phyloP scores from a whole-genome alignment of 306 rosid species.

The Vachellia pachyceras region DNA sequence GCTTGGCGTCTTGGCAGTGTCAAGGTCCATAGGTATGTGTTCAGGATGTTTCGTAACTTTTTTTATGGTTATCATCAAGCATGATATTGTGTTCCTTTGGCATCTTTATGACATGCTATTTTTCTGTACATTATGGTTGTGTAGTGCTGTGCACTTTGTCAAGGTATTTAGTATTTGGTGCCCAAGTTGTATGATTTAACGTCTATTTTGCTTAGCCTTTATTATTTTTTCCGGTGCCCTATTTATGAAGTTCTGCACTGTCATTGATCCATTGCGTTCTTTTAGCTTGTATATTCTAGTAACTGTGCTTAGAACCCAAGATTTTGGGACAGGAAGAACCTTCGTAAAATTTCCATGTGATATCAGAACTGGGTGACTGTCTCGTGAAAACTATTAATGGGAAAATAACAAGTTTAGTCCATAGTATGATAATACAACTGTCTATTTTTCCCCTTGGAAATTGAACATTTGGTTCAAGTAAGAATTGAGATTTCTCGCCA shows the following conservation, averaged over 20 bases:
- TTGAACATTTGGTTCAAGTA: conserved; percentile 1
- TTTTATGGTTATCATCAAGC: background rate
- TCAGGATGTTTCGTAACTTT: conserved; percentile 67
- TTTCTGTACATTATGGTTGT: background rate
- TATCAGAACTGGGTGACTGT: background rate
- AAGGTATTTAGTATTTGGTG: background rate
- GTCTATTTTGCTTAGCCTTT: background rate
- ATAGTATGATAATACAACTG: background rate
- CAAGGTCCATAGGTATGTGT: conserved; percentile 79
- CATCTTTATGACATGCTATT: background rate
- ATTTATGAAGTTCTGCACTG: background rate
- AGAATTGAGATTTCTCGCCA: background rate
- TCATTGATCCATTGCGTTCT: background rate
- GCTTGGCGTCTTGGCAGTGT: conserved; percentile 83
- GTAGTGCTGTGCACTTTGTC: background rate
- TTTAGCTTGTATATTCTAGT: background rate
- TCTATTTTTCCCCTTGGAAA: background rate
- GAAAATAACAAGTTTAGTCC: background rate
- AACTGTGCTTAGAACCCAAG: background rate
- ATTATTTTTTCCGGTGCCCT: background rate
- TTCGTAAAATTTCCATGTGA: background rate
- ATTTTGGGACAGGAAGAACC: background rate
- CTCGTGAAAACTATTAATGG: conserved; percentile 3
- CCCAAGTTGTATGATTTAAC: background rate
- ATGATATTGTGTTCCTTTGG: background rate